Conservation (phyloP, 352 stramenopile genomes). For the Globisporangium megalacanthum region DNA sequence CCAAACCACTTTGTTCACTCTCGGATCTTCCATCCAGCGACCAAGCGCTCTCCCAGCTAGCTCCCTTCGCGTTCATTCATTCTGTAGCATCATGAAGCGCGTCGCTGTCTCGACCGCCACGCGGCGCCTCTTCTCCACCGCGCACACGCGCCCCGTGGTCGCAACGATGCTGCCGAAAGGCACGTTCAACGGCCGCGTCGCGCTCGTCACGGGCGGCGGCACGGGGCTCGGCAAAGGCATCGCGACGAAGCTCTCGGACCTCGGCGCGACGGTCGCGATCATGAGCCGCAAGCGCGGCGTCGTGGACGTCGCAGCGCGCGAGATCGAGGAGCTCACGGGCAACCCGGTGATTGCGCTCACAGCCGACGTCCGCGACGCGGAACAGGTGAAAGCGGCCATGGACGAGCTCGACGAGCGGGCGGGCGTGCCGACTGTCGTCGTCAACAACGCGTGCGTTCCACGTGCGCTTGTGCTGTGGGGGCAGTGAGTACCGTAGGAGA, state of each 20-base stretch:
- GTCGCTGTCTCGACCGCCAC: background rate
- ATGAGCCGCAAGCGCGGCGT: slow-evolving; percentile 93
- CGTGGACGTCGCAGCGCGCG: slow-evolving; percentile 77
- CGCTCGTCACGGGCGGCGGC: slow-evolving; percentile 93
- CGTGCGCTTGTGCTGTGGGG: slow-evolving; percentile 4
- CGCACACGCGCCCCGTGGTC: slow-evolving; percentile 30
- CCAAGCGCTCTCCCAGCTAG: too few relatives aligned
- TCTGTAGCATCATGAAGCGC: too few relatives aligned
- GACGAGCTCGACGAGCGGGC: slow-evolving; percentile 61
- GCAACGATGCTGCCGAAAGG: slow-evolving; percentile 63
- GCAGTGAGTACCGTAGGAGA: background rate
- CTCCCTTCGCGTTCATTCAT: too few relatives aligned
- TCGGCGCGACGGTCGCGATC: slow-evolving; percentile 91
- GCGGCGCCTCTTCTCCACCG: background rate
- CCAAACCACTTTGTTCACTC: too few relatives aligned
- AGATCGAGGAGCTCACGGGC: slow-evolving; percentile 63
- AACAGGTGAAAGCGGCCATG: slow-evolving; percentile 85
- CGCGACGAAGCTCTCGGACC: slow-evolving; percentile 87
- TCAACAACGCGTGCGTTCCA: slow-evolving; percentile 57
- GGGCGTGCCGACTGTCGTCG: slow-evolving; percentile 66
- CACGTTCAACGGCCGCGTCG: slow-evolving; percentile 78
- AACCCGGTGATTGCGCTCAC: slow-evolving; percentile 60
- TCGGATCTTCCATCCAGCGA: too few relatives aligned
- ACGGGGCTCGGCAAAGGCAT: slow-evolving; percentile 95
- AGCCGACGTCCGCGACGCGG: slow-evolving; percentile 87